Conservation (phyloP, 306 rosid species). For the Fragaria nilgerrensis region DNA sequence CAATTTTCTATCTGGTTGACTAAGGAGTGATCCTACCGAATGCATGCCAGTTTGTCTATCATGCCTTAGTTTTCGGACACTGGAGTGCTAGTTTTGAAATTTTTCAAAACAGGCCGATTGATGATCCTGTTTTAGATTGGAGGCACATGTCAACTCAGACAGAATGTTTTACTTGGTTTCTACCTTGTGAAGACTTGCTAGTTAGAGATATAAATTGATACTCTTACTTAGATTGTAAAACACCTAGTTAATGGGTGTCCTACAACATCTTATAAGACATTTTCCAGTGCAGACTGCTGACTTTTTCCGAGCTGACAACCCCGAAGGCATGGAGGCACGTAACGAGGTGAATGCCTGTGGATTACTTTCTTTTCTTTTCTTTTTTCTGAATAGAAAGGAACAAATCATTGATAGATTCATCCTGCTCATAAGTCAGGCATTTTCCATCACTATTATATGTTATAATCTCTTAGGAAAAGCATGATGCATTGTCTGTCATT, state of each 20-base stretch:
- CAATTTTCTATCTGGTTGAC: slow-evolving; percentile 1
- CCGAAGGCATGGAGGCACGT: slow-evolving; percentile 96
- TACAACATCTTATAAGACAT: slow-evolving; percentile 11
- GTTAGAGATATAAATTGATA: background rate
- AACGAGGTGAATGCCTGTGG: slow-evolving; percentile 72
- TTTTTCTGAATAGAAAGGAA: slow-evolving; percentile 19
- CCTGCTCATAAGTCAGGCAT: background rate
- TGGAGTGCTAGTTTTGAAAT: background rate
- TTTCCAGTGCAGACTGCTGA: slow-evolving; percentile 79
- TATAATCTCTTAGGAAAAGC: background rate
- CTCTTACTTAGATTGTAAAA: background rate
- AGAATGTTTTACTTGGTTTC: background rate
- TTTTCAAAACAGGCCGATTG: background rate
- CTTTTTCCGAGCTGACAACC: slow-evolving; percentile 94
- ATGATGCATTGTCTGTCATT: slow-evolving; percentile 6
- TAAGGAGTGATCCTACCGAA: slow-evolving; percentile 5
- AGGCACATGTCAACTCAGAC: background rate
- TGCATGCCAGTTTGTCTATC: slow-evolving; percentile 3
- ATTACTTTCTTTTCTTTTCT: slow-evolving; percentile 21
- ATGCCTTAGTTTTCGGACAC: background rate
- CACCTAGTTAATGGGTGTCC: background rate
- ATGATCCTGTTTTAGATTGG: background rate
- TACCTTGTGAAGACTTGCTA: background rate
- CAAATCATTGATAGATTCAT: background rate
- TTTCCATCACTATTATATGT: background rate